Conservation (phyloP, 331 rosid genomes). For the Stylosanthes scabra region DNA sequence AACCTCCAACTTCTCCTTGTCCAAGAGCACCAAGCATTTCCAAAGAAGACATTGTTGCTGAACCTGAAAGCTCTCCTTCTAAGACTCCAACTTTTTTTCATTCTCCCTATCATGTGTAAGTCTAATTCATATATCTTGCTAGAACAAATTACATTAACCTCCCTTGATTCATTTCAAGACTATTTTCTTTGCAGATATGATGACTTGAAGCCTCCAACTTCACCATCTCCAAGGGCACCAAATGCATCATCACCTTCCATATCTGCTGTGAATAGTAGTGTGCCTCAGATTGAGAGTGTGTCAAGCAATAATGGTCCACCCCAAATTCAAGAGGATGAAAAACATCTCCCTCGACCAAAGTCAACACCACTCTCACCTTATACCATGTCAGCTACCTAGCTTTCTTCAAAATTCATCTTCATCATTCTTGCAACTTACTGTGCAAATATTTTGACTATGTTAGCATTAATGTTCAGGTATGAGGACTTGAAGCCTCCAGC, state of each 20-base stretch:
- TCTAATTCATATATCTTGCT: neutral
- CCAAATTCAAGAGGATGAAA: slow-evolving; percentile 38
- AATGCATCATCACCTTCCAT: slow-evolving; percentile 37
- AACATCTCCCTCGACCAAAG: slow-evolving; percentile 51
- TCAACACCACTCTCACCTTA: slow-evolving; percentile 77
- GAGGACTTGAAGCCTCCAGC: slow-evolving; percentile 66
- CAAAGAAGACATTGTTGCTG: slow-evolving; percentile 30
- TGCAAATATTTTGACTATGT: neutral
- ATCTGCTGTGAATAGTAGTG: slow-evolving; percentile 25
- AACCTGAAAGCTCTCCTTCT: slow-evolving; percentile 39
- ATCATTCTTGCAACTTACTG: neutral
- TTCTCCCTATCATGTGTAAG: slow-evolving; percentile 63
- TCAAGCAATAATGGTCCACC: slow-evolving; percentile 49
- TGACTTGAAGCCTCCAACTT: slow-evolving; percentile 86
- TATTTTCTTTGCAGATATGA: slow-evolving; percentile 56
- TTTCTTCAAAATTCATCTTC: neutral
- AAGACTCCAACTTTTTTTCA: slow-evolving; percentile 35
- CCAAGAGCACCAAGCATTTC: slow-evolving; percentile 53
- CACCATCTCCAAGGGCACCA: slow-evolving; percentile 81
- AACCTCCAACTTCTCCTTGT: slow-evolving; percentile 70
- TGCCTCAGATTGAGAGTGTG: slow-evolving; percentile 6
- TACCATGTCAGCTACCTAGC: slow-evolving; percentile 60
- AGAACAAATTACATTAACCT: no score
- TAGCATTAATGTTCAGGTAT: slow-evolving; percentile 45
- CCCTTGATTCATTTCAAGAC: no score